Evolutionary conservation across 2,329 filamentous ascomycete genomes (phyloP).

Genomic region (Diaporthe vaccinii): DNA sequence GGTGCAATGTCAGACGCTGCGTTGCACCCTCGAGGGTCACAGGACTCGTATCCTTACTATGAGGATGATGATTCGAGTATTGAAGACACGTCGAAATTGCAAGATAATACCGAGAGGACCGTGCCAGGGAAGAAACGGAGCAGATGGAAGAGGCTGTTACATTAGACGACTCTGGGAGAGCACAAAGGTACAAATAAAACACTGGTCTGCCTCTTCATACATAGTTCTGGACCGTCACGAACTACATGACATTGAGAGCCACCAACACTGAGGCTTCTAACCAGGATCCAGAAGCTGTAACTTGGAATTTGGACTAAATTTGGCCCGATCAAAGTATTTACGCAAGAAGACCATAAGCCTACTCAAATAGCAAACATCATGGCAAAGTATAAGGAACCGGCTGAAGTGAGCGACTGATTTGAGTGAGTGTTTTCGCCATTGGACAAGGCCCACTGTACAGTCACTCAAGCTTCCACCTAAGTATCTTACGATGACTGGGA

Average conservation of each 20-base stretch:
- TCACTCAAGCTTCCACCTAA: not conserved
- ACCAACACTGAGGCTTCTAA: not conserved
- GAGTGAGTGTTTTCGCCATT: not conserved
- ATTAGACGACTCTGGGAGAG: not conserved
- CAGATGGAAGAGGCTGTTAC: conserved; percentile 6
- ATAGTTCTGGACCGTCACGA: not conserved
- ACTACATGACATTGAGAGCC: not conserved
- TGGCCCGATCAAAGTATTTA: not conserved
- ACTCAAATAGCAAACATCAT: not conserved
- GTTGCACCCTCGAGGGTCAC: not conserved
- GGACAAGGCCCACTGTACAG: too few species aligned
- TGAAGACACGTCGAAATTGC: not conserved
- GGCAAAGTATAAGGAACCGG: not conserved
- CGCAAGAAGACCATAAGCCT: not conserved
- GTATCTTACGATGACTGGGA: not conserved
- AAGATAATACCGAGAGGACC: not conserved
- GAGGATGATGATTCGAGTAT: not conserved
- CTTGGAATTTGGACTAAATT: too few species aligned
- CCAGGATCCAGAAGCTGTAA: not conserved
- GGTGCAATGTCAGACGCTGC: not conserved
- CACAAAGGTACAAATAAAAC: not conserved
- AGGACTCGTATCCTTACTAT: not conserved
- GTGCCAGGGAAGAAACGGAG: not conserved
- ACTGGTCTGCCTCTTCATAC: not conserved
- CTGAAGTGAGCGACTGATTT: not conserved